Percentiles rank a stretch among this genome's conserved stretches.
Conservation (phyloP, 202 grass and related monocot species). For the Schoenoplectus tabernaemontani region DNA sequence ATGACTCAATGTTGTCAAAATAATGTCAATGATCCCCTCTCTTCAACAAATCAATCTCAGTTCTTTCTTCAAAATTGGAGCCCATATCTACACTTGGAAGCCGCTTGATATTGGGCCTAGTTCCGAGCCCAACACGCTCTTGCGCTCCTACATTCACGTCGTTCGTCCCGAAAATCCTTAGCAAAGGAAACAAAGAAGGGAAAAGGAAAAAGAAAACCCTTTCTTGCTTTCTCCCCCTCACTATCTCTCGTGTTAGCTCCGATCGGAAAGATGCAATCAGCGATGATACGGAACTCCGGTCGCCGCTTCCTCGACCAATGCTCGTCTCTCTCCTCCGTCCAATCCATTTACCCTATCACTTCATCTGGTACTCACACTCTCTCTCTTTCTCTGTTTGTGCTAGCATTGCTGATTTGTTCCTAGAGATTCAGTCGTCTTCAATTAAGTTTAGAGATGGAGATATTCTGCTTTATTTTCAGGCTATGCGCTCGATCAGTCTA, state of each 20-base stretch:
- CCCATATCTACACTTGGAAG: background rate
- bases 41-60: background rate
- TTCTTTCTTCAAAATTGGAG: background rate
- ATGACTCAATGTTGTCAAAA: too few species aligned
- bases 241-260: background rate
- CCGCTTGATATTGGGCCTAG: background rate
- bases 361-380: background rate
- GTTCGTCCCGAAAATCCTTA: background rate
- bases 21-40: too few species aligned
- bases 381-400: background rate
- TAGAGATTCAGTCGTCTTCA: slow-evolving; percentile 6
- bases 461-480: background rate
- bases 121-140: background rate
- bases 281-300: slow-evolving; percentile 18
- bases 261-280: slow-evolving; percentile 26
- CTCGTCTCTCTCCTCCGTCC: slow-evolving; percentile 7
- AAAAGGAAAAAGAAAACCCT: background rate
- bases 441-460: background rate
- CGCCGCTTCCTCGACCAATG: slow-evolving; percentile 28
- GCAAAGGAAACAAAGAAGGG: background rate
- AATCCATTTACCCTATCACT: slow-evolving; percentile 24
- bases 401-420: background rate
- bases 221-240: too few species aligned
- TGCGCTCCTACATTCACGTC: background rate
- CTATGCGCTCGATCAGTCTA: slow-evolving; percentile 40